phyloP scores from a whole-genome alignment of 805 yeast species.

The Starmerella floricola region DNA sequence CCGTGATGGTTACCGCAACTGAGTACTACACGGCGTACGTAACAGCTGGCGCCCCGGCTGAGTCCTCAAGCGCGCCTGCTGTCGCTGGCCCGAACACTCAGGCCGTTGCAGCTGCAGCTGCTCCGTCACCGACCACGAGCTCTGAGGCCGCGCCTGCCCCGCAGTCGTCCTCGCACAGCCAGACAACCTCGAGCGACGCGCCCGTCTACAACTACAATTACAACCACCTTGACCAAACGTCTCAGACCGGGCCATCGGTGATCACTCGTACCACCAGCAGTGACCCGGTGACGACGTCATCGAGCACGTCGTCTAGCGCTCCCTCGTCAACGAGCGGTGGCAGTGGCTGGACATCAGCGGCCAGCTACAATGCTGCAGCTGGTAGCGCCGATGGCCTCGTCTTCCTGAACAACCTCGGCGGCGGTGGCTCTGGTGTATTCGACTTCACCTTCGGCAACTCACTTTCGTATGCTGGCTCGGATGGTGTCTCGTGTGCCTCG shows the following conservation, averaged over 20 bases:
- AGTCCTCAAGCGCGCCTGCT: slow-evolving; percentile 19
- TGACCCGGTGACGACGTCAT: slow-evolving; percentile 19
- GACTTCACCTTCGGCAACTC: slow-evolving; percentile 83
- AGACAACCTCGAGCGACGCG: background rate
- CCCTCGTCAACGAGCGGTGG: slow-evolving; percentile 27
- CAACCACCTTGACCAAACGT: slow-evolving; percentile 21
- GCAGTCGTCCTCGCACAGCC: slow-evolving; percentile 16
- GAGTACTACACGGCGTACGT: slow-evolving; percentile 47
- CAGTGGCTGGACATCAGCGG: slow-evolving; percentile 58
- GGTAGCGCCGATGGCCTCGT: slow-evolving; percentile 60
- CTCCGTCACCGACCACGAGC: slow-evolving; percentile 8
- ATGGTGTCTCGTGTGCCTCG: slow-evolving; percentile 64
- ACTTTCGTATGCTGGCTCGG: slow-evolving; percentile 66
- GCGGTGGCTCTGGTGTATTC: slow-evolving; percentile 77
- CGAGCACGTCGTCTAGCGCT: slow-evolving; percentile 30
- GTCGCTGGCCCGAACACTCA: slow-evolving; percentile 19
- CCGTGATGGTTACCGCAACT: slow-evolving; percentile 61
- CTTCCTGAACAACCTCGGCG: slow-evolving; percentile 79
- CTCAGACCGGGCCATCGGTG: slow-evolving; percentile 23
- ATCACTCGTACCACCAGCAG: slow-evolving; percentile 20
- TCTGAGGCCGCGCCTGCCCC: slow-evolving; percentile 23
- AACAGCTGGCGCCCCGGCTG: slow-evolving; percentile 22
- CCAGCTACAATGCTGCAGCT: slow-evolving; percentile 55
- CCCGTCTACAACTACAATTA: slow-evolving; percentile 19
- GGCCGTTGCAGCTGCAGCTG: slow-evolving; percentile 16